These are phyloP conservation scores for Fusarium newnesense DNA, from an alignment of 2,329 filamentous ascomycete species.

Conservation along the genomic window DNA sequence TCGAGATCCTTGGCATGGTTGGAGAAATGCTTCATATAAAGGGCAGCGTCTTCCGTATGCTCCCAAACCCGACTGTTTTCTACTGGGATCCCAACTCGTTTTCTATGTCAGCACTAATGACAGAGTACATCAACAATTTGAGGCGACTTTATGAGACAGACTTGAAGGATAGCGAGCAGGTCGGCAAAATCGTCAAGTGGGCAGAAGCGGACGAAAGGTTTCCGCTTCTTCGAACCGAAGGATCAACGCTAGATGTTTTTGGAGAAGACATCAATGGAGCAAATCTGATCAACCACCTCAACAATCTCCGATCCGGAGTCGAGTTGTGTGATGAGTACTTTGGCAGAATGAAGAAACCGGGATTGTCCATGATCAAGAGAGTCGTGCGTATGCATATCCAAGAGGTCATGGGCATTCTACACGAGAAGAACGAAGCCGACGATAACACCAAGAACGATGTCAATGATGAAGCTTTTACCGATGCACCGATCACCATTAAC, in stretches of 20 bases:
- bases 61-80: slow-evolving; percentile 53
- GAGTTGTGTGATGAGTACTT: slow-evolving; percentile 28
- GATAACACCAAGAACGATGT: neutral
- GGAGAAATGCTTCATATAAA: slow-evolving; percentile 50
- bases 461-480: neutral
- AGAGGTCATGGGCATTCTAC: slow-evolving; percentile 22
- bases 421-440: slow-evolving; percentile 12
- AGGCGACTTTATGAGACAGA: neutral
- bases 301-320: slow-evolving; percentile 16
- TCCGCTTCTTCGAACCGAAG: slow-evolving; percentile 10
- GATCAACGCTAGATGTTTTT: slow-evolving; percentile 20
- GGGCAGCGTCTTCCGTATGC: slow-evolving; percentile 52
- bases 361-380: slow-evolving; percentile 10
- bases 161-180: slow-evolving; percentile 1
- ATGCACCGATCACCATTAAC: slow-evolving; percentile 2
- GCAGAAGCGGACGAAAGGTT: slow-evolving; percentile 22
- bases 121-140: slow-evolving; percentile 14
- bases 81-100: slow-evolving; percentile 36
- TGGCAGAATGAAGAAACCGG: slow-evolving; percentile 6
- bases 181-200: slow-evolving; percentile 20
- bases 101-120: slow-evolving; percentile 18
- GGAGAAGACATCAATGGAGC: slow-evolving; percentile 22
- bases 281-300: slow-evolving; percentile 25
- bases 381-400: slow-evolving; percentile 29
- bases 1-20: slow-evolving; percentile 53